These are phyloP conservation scores for Phytophthora kernoviae DNA, from an alignment of 352 stramenopile genomes.

Conservation along the genomic window DNA sequence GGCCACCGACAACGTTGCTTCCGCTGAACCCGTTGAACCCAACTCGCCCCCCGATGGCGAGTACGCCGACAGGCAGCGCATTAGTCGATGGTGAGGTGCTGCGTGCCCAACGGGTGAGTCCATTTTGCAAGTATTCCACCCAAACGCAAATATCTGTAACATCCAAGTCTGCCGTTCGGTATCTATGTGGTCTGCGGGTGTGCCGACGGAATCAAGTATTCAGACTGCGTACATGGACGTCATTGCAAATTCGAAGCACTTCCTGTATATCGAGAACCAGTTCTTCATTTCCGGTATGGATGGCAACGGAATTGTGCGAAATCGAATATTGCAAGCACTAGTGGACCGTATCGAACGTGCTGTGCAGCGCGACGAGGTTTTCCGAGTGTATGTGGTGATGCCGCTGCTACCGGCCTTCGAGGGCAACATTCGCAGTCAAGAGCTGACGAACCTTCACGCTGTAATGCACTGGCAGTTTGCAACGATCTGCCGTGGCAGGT, in stretches of 20 bases:
- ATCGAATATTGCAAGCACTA: conserved; percentile 83
- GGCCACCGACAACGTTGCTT: conserved; percentile 21
- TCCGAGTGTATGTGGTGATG: conserved; percentile 89
- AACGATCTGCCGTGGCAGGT: conserved; percentile 80
- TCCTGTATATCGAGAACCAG: conserved; percentile 94
- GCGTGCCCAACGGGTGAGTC: conserved; percentile 64
- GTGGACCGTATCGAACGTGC: conserved; percentile 83
- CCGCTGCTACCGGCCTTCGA: conserved; percentile 83
- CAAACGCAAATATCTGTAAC: conserved; percentile 77
- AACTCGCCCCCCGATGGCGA: conserved; percentile 27
- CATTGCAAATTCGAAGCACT: conserved; percentile 83
- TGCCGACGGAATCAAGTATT: conserved; percentile 83
- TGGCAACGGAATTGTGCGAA: conserved; percentile 76
- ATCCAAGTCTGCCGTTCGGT: conserved; percentile 86
- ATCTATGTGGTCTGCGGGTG: conserved; percentile 87
- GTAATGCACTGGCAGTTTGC: conserved; percentile 92
- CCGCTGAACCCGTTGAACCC: conserved; percentile 39
- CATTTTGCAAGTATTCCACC: conserved; percentile 70
- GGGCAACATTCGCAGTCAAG: conserved; percentile 81
- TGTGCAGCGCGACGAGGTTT: conserved; percentile 71
- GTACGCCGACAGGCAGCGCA: conserved; percentile 11
- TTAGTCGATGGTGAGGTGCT: conserved; percentile 58
- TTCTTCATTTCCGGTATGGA: conserved; percentile 91
- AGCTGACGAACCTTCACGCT: conserved; percentile 84
- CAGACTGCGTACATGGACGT: conserved; percentile 85